Conservation (phyloP, 164 flowering plant species). For the Vitis vinifera region ASM3070453v1 NC_081811.1:5040501-5041000, state of each 20-base stretch:
- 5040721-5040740: conserved; percentile 87
- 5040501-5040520: conserved; percentile 12
- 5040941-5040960: no score
- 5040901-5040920: no score
- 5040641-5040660: conserved; percentile 89
- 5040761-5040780: conserved; percentile 96
- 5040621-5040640: conserved; percentile 95
- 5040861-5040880: no score
- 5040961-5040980: no score
- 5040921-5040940: no score
- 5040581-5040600: conserved; percentile 80
- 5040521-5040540: not conserved
- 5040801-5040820: conserved; percentile 94
- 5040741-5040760: conserved; percentile 99
- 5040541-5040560: not conserved
- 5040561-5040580: not conserved
- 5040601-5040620: conserved; percentile 95
- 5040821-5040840: conserved; percentile 94
- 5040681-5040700: conserved; percentile 96
- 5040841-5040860: conserved; percentile 99
- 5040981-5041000: no score
- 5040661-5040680: conserved; percentile 96
- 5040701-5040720: conserved; percentile 98
- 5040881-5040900: no score
- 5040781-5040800: conserved; percentile 97